Evolutionary conservation across 1,139 yeast genomes (phyloP).

Genomic region (Candida smagusa): DNA sequence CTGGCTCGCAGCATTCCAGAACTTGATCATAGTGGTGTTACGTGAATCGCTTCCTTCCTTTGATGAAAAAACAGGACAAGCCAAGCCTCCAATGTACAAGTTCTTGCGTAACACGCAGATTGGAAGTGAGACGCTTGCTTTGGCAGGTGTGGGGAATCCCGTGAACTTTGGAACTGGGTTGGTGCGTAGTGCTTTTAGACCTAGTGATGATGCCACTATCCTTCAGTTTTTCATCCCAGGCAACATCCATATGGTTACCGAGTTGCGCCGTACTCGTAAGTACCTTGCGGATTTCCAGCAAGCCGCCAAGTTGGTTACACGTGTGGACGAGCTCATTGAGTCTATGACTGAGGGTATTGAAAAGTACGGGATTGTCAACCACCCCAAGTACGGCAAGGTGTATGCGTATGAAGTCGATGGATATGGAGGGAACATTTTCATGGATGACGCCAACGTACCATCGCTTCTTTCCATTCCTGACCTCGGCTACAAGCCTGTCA

Average conservation of each 20-base stretch:
- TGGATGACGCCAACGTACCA: slow-evolving; percentile 93
- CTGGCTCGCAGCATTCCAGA: slow-evolving; percentile 63
- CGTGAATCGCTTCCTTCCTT: slow-evolving; percentile 68
- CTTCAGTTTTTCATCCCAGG: slow-evolving; percentile 84
- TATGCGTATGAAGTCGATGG: slow-evolving; percentile 92
- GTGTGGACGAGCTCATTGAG: slow-evolving; percentile 31
- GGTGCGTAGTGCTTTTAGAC: slow-evolving; percentile 83
- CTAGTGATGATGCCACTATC: slow-evolving; percentile 85
- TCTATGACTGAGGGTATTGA: slow-evolving; percentile 56
- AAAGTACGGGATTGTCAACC: slow-evolving; percentile 60
- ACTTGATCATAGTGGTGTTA: slow-evolving; percentile 49
- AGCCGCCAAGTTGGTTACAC: slow-evolving; percentile 8
- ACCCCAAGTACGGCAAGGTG: slow-evolving; percentile 69
- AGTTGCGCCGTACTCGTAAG: slow-evolving; percentile 39
- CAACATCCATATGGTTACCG: slow-evolving; percentile 73
- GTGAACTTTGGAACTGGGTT: slow-evolving; percentile 69
- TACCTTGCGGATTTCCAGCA: slow-evolving; percentile 15
- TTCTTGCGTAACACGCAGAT: slow-evolving; percentile 72
- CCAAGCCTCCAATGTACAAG: slow-evolving; percentile 50
- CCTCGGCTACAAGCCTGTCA: slow-evolving; percentile 55
- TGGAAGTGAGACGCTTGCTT: slow-evolving; percentile 78
- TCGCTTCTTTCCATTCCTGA: slow-evolving; percentile 80
- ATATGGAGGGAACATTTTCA: slow-evolving; percentile 65
- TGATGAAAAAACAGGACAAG: slow-evolving; percentile 51
- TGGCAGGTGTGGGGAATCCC: slow-evolving; percentile 82